Evolutionary conservation across 495 filamentous ascomycete genomes (phyloP).

Genomic region (Aspergillus cavernicola): DNA sequence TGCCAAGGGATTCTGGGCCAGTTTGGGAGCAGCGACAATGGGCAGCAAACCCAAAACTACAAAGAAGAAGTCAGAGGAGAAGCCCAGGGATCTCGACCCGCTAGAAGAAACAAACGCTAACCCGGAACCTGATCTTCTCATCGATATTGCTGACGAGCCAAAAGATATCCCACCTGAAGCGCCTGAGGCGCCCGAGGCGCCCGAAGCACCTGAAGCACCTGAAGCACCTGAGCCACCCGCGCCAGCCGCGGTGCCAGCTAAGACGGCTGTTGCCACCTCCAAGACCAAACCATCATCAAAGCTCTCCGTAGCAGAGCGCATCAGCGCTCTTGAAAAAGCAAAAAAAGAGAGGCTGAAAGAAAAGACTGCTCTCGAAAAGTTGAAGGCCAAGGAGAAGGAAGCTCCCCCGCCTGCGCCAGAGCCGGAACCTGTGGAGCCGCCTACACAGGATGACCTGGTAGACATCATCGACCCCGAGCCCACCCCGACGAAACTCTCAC

Average conservation of each 20-base stretch:
- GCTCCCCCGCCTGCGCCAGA: conserved; percentile 16
- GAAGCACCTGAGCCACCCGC: conserved; percentile 32
- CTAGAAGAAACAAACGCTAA: conserved; percentile 25
- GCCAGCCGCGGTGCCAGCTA: conserved; percentile 30
- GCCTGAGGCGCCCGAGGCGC: conserved; percentile 26
- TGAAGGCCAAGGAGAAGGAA: conserved; percentile 28
- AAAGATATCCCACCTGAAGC: conserved; percentile 18
- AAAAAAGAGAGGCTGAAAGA: conserved; percentile 41
- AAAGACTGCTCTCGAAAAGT: conserved; percentile 25
- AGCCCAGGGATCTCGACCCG: conserved; percentile 21
- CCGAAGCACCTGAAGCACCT: conserved; percentile 29
- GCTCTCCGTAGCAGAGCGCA: conserved; percentile 44
- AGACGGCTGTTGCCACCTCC: conserved; percentile 27
- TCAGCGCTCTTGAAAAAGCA: conserved; percentile 44
- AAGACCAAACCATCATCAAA: conserved; percentile 42
- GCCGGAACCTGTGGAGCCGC: conserved; percentile 16
- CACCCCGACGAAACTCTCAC: conserved; percentile 23
- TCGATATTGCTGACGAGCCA: conserved; percentile 33
- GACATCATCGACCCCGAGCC: conserved; percentile 23
- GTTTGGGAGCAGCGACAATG: conserved; percentile 33
- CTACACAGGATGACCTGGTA: conserved; percentile 5
- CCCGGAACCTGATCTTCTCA: conserved; percentile 24
- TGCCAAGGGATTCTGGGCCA: conserved; percentile 46
- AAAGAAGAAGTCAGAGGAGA: conserved; percentile 36
- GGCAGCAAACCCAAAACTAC: conserved; percentile 33